Evolutionary conservation across 495 filamentous ascomycete species (phyloP).

Genomic region (Penicillium roqueforti): DNA sequence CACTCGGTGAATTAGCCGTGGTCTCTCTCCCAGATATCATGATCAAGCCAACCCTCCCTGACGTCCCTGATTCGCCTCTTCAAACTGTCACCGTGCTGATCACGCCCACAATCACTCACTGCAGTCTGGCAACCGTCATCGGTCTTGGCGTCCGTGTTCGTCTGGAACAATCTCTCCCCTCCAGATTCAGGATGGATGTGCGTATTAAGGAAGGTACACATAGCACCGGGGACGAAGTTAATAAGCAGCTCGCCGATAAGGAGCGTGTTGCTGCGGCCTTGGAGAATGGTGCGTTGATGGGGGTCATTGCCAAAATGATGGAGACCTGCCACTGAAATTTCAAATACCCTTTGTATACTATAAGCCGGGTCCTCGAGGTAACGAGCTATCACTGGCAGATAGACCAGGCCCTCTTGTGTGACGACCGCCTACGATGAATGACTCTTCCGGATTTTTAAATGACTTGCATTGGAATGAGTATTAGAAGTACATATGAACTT

Average conservation of each 20-base stretch:
- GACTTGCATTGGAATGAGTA: conserved; percentile 11
- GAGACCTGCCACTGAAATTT: conserved; percentile 62
- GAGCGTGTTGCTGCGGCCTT: conserved; percentile 91
- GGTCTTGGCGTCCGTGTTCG: conserved; percentile 89
- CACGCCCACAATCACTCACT: conserved; percentile 97
- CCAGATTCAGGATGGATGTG: conserved; percentile 90
- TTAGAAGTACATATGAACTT: conserved; percentile 18
- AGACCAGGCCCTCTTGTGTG: neutral
- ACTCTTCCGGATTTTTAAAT: neutral
- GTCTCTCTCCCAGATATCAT: conserved; percentile 90
- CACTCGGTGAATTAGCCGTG: conserved; percentile 85
- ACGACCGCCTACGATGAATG: conserved; percentile 6
- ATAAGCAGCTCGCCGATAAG: conserved; percentile 94
- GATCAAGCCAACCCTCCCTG: conserved; percentile 60
- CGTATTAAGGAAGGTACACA: conserved; percentile 95
- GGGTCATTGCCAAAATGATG: conserved; percentile 88
- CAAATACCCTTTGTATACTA: neutral
- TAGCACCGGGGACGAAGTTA: conserved; percentile 88
- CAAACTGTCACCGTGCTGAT: conserved; percentile 58
- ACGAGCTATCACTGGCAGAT: neutral
- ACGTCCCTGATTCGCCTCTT: conserved; percentile 39
- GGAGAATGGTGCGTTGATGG: conserved; percentile 87
- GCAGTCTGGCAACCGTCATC: conserved; percentile 93
- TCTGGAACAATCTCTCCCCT: conserved; percentile 83
- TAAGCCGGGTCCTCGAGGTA: neutral